Evolutionary conservation across 2,329 filamentous ascomycete genomes (phyloP).

Genomic region (Penicillium sp.): DNA sequence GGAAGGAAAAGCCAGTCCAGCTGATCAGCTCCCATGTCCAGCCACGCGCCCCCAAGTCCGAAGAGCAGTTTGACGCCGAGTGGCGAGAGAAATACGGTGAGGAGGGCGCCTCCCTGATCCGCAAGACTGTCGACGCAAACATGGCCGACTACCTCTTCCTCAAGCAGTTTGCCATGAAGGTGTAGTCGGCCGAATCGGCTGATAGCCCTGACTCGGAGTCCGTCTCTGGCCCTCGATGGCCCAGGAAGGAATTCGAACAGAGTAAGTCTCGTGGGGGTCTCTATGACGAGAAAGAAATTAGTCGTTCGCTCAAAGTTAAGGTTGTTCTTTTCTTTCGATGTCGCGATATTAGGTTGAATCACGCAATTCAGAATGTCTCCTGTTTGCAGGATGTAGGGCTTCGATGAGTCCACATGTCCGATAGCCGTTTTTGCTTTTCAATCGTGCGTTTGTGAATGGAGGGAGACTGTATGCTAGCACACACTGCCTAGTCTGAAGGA

Average conservation of each 20-base stretch:
- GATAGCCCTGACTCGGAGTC: neutral
- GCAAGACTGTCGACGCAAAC: conserved; percentile 63
- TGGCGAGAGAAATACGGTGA: conserved; percentile 67
- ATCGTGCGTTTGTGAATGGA: conserved; percentile 18
- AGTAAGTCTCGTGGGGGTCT: conserved; percentile 3
- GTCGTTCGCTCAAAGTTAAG: neutral
- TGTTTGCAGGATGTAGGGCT: neutral
- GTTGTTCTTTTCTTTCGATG: conserved; percentile 21
- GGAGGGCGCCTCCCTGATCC: conserved; percentile 63
- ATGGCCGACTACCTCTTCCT: conserved; percentile 67
- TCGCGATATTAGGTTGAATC: conserved; percentile 34
- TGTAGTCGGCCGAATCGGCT: conserved; percentile 30
- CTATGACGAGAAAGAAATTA: conserved; percentile 16
- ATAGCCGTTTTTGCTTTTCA: conserved; percentile 7
- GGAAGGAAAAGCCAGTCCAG: conserved; percentile 17
- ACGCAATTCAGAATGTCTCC: conserved; percentile 27
- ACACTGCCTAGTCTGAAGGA: conserved; percentile 15
- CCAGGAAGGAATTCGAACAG: neutral
- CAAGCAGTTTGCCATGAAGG: conserved; percentile 68
- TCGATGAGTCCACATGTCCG: neutral
- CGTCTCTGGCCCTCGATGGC: no score
- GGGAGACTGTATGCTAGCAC: conserved; percentile 19
- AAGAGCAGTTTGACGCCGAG: conserved; percentile 62
- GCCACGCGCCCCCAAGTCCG: conserved; percentile 43
- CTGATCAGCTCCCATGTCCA: conserved; percentile 24